Percentiles rank a stretch among this genome's conserved stretches.
Evolutionary conservation across 139 green algal species (phyloP).

Genomic region (Chlorella sorokiniana): DNA sequence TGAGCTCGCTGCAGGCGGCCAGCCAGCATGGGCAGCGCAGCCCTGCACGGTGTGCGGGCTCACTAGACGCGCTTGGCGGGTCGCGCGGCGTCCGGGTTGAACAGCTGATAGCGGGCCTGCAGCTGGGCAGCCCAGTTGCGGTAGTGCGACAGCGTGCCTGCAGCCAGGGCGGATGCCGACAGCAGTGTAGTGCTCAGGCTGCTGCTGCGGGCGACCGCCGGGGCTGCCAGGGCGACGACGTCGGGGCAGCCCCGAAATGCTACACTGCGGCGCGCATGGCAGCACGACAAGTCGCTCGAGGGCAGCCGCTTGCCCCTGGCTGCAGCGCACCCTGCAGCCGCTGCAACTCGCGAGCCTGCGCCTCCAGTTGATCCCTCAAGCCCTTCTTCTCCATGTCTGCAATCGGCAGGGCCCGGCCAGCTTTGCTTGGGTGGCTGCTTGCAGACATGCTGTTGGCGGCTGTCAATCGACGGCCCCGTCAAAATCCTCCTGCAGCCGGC

Average conservation of each 20-base stretch:
- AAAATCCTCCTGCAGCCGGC: not conserved
- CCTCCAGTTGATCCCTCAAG: conserved; percentile 38
- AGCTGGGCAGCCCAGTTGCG: conserved; percentile 46
- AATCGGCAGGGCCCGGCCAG: no score
- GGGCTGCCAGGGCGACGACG: no score
- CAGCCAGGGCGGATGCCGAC: not conserved
- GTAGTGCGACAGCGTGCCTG: conserved; percentile 54
- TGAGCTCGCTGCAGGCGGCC: not conserved
- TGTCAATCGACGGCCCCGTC: not conserved
- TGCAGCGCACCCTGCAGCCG: conserved; percentile 32
- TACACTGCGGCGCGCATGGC: no score
- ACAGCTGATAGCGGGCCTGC: conserved; percentile 53
- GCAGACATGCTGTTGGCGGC: not conserved
- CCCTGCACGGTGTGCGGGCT: not conserved
- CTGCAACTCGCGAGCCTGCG: conserved; percentile 34
- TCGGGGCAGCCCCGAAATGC: no score
- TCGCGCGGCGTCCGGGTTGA: conserved; percentile 69
- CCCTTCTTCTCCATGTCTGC: conserved; percentile 37
- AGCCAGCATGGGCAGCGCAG: not conserved
- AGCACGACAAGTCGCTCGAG: not conserved
- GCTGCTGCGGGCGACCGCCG: not conserved
- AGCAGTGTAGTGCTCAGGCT: not conserved
- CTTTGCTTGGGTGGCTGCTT: not conserved
- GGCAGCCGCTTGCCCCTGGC: no score
- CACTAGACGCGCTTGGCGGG: conserved; percentile 74